Evolutionary conservation across 257 asterid species (phyloP).

Genomic region (Plectranthus barbatus): DNA sequence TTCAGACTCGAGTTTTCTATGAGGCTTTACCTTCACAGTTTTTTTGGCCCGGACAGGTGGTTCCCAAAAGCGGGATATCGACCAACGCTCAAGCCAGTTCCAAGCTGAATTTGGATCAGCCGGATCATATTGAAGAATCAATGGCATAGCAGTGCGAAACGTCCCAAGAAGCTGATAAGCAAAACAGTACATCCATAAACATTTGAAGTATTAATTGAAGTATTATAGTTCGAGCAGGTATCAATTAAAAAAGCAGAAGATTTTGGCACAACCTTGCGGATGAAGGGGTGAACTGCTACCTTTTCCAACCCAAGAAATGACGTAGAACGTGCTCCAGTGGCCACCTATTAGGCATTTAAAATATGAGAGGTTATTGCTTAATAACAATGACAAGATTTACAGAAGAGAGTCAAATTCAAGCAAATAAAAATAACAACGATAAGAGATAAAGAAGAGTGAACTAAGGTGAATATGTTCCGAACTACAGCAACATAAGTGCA

Average conservation of each 20-base stretch:
- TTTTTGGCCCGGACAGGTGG: constrained; percentile 42
- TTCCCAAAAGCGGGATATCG: constrained; percentile 65
- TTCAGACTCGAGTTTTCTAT: constrained; percentile 53
- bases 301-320: constrained; percentile 28
- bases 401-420: neutral
- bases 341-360: constrained; percentile 18
- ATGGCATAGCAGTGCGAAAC: constrained; percentile 70
- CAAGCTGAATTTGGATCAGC: constrained; percentile 71
- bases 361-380: neutral
- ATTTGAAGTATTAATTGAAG: neutral
- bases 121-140: constrained; percentile 75
- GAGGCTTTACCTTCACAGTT: constrained; percentile 36
- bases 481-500: neutral
- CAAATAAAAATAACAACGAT: neutral
- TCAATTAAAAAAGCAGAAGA: constrained; percentile 2
- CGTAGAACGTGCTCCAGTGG: constrained; percentile 20
- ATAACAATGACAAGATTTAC: neutral
- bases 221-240: neutral
- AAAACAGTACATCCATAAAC: constrained; percentile 6
- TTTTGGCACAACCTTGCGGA: constrained; percentile 47
- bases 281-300: constrained; percentile 49
- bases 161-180: constrained; percentile 55
- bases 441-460: neutral
- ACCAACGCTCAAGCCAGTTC: constrained; percentile 95
- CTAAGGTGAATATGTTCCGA: neutral